These are phyloP conservation scores for Cladosporium sp. DNA, from an alignment of 2,329 filamentous ascomycete species.

Conservation along the genomic window DNA sequence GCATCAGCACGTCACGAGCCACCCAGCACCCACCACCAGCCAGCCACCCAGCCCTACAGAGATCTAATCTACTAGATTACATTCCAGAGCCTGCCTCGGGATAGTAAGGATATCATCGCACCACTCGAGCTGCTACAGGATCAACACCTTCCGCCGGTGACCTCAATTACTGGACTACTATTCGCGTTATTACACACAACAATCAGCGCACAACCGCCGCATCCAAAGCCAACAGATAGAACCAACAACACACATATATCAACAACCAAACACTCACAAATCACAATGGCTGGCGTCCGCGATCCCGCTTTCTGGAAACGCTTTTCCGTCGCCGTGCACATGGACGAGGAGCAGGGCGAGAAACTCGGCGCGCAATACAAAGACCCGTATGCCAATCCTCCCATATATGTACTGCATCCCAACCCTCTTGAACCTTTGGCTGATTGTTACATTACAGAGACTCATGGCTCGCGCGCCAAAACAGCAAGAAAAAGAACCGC, in stretches of 20 bases:
- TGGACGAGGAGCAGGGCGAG: conserved; percentile 49
- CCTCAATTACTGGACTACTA: background rate
- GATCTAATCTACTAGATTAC: conserved; percentile 1
- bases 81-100: conserved; percentile 20
- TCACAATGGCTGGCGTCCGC: conserved; percentile 50
- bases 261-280: background rate
- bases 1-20: background rate
- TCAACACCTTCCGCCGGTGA: background rate
- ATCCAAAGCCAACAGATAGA: background rate
- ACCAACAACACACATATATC: background rate
- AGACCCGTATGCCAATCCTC: background rate
- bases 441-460: conserved; percentile 40
- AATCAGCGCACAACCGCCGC: background rate
- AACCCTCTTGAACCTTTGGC: background rate
- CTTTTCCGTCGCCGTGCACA: conserved; percentile 59
- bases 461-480: conserved; percentile 56
- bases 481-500: conserved; percentile 48
- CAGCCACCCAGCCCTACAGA: conserved; percentile 5
- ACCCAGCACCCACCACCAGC: background rate
- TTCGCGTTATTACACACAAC: background rate
- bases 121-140: background rate
- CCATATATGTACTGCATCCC: background rate
- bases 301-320: conserved; percentile 63
- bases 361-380: conserved; percentile 12
- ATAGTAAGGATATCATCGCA: background rate